These are phyloP conservation scores for Toxicodendron radicans DNA, from an alignment of 345 rosid species.

Conservation along the genomic window DNA sequence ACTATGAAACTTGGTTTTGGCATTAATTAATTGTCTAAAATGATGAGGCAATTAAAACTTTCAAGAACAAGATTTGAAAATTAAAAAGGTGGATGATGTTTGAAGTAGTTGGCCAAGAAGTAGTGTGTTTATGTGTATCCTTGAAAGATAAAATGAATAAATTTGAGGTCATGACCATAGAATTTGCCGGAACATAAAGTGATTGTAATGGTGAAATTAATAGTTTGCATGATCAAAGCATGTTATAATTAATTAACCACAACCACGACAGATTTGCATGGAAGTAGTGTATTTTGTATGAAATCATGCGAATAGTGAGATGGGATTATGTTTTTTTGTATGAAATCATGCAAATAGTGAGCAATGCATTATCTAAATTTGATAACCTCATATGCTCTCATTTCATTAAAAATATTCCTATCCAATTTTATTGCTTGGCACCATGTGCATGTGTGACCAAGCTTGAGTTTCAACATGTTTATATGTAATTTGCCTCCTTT, in stretches of 20 bases:
- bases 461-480: too few species aligned
- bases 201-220: constrained; percentile 30
- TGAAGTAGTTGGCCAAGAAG: constrained; percentile 47
- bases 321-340: too few species aligned
- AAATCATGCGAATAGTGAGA: neutral
- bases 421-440: constrained; percentile 53
- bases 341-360: constrained; percentile 50
- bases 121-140: constrained; percentile 26
- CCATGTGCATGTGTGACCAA: constrained; percentile 43
- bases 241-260: constrained; percentile 48
- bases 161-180: constrained; percentile 38
- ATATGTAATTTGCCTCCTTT: constrained; percentile 15
- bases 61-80: neutral
- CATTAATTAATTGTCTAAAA: too few species aligned
- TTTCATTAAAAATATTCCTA: constrained; percentile 18
- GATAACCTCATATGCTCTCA: constrained; percentile 23
- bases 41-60: too few species aligned
- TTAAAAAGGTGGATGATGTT: neutral
- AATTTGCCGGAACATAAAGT: constrained; percentile 51
- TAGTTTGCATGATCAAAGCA: constrained; percentile 49
- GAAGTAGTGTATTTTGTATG: constrained; percentile 27
- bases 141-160: constrained; percentile 20
- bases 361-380: constrained; percentile 21
- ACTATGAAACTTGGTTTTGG: too few species aligned
- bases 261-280: constrained; percentile 55